Conservation (phyloP, 495 filamentous ascomycete species). For the Trypethelium eluteriae region DNA sequence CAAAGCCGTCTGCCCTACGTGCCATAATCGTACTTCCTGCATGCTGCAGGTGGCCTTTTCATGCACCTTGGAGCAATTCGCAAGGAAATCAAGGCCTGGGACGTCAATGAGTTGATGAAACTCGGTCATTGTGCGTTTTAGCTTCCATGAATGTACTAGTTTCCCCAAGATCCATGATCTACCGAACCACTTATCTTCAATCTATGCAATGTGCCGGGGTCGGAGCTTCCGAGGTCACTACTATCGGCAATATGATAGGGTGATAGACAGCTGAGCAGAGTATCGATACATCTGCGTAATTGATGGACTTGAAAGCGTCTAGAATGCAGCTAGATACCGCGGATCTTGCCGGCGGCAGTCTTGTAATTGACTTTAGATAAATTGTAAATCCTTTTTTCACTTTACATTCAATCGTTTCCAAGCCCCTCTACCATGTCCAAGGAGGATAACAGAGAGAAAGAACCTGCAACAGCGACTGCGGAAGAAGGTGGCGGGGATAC, state of each 20-base stretch:
- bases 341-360: too few species aligned
- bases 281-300: too few species aligned
- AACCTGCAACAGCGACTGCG: constrained; percentile 17
- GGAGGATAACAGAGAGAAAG: constrained; percentile 15
- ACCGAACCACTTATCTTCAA: neutral
- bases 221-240: too few species aligned
- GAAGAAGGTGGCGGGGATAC: neutral
- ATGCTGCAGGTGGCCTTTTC: neutral
- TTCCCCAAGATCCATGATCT: neutral
- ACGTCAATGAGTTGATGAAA: neutral
- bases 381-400: too few species aligned
- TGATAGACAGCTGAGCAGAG: too few species aligned
- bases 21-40: neutral
- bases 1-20: neutral
- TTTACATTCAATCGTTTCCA: neutral
- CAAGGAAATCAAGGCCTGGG: neutral
- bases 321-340: too few species aligned
- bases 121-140: neutral
- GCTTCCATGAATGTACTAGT: neutral
- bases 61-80: neutral
- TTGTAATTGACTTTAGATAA: too few species aligned
- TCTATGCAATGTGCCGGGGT: neutral
- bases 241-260: too few species aligned
- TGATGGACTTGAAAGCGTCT: too few species aligned
- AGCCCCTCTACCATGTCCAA: neutral